phyloP scores from a whole-genome alignment of 2,329 filamentous ascomycete genomes.

The Thelonectria rubi region DNA sequence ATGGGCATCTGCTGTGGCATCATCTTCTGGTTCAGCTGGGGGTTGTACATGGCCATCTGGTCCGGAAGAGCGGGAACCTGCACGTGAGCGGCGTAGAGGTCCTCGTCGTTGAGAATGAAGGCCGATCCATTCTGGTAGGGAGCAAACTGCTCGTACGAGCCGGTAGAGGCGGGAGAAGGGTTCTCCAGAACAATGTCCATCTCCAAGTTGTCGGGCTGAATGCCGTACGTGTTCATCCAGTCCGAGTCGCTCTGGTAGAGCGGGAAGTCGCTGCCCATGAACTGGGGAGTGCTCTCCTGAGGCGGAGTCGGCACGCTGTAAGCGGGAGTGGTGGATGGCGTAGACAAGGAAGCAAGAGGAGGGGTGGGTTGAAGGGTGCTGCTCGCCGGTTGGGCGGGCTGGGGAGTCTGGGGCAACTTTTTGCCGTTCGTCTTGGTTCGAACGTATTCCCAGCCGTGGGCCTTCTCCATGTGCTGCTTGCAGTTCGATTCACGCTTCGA shows the following conservation, averaged over 20 bases:
- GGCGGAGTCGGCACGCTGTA: slow-evolving; percentile 67
- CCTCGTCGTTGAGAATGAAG: slow-evolving; percentile 69
- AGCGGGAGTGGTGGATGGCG: slow-evolving; percentile 64
- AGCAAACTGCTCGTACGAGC: slow-evolving; percentile 62
- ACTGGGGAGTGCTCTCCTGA: slow-evolving; percentile 54
- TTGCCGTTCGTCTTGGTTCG: slow-evolving; percentile 93
- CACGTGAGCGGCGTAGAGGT: slow-evolving; percentile 67
- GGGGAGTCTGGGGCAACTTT: slow-evolving; percentile 54
- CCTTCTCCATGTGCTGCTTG: slow-evolving; percentile 99
- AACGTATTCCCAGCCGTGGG: slow-evolving; percentile 88
- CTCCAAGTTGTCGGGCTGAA: slow-evolving; percentile 48
- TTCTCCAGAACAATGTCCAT: slow-evolving; percentile 53
- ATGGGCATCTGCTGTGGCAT: slow-evolving; percentile 54
- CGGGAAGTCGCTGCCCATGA: slow-evolving; percentile 56
- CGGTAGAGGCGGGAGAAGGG: slow-evolving; percentile 50
- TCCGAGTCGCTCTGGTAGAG: slow-evolving; percentile 58
- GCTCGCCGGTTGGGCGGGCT: slow-evolving; percentile 45
- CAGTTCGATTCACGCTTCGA: slow-evolving; percentile 97
- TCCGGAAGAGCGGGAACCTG: slow-evolving; percentile 62
- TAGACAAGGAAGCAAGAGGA: slow-evolving; percentile 67
- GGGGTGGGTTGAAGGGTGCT: slow-evolving; percentile 64
- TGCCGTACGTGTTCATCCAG: slow-evolving; percentile 51
- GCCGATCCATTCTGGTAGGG: slow-evolving; percentile 69
- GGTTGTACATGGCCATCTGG: slow-evolving; percentile 49
- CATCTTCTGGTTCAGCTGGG: slow-evolving; percentile 47